Evolutionary conservation across 2,329 filamentous ascomycete genomes (phyloP).

Genomic region (Aspergillus sp.): DNA sequence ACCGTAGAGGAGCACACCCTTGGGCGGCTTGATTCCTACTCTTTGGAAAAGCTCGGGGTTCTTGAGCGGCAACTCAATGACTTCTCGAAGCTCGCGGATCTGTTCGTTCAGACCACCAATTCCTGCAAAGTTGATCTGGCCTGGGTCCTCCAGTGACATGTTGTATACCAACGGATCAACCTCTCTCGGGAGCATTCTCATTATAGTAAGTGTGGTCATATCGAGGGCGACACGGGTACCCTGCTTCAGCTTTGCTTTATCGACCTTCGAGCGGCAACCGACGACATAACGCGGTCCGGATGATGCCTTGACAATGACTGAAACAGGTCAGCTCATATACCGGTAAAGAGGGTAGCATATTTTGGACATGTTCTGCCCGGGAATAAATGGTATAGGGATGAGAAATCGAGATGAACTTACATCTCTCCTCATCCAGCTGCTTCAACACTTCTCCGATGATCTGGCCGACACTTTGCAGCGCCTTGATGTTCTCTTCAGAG

Average conservation of each 20-base stretch:
- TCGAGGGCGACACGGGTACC: constrained; percentile 96
- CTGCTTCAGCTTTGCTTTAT: constrained; percentile 96
- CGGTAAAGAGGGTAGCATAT: not conserved
- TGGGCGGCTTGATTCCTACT: constrained; percentile 98
- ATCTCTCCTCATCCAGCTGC: constrained; percentile 97
- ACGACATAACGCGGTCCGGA: constrained; percentile 97
- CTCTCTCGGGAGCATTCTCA: constrained; percentile 98
- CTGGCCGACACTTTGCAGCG: constrained; percentile 95
- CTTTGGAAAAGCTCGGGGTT: constrained; percentile 96
- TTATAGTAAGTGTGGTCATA: constrained; percentile 99
- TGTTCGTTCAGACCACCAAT: constrained; percentile 98
- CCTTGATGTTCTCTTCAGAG: constrained; percentile 99
- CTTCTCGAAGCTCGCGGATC: constrained; percentile 94
- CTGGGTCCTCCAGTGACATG: constrained; percentile 98
- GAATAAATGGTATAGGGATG: not conserved
- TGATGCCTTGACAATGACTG: constrained; percentile 98
- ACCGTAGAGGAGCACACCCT: constrained; percentile 93
- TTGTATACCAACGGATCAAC: constrained; percentile 99
- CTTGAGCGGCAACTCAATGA: constrained; percentile 96
- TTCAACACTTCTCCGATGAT: constrained; percentile 99
- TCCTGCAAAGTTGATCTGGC: constrained; percentile 95
- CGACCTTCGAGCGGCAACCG: constrained; percentile 96
- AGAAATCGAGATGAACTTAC: constrained; percentile 56
- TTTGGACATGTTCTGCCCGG: not conserved
- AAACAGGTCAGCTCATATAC: constrained; percentile 23